Conservation (phyloP, 257 asterid species). For the Asclepias syriaca region DNA sequence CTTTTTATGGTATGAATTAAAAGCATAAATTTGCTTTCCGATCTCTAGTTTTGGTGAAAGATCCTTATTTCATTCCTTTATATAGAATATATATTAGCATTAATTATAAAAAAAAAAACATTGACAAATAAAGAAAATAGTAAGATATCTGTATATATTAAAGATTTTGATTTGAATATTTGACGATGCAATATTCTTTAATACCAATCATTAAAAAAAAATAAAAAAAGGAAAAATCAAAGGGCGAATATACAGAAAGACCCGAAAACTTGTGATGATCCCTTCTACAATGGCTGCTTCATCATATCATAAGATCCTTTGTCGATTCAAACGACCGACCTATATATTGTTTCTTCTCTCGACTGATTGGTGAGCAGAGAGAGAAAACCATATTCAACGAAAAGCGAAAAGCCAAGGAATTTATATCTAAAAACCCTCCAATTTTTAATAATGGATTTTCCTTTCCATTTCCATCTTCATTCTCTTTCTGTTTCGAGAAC, state of each 20-base stretch:
- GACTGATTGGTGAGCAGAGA: constrained; percentile 6
- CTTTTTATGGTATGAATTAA: neutral
- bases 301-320: too few species aligned
- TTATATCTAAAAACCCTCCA: neutral
- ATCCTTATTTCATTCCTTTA: neutral
- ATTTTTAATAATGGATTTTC: constrained; percentile 10
- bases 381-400: neutral
- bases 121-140: too few species aligned
- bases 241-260: too few species aligned
- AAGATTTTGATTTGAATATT: too few species aligned
- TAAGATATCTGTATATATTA: too few species aligned
- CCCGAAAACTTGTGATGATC: too few species aligned
- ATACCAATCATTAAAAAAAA: too few species aligned
- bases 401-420: neutral
- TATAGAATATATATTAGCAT: too few species aligned
- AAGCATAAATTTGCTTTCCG: neutral
- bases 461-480: neutral
- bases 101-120: too few species aligned
- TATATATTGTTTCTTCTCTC: neutral
- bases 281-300: too few species aligned
- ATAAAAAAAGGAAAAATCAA: too few species aligned
- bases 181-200: too few species aligned
- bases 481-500: constrained; percentile 6
- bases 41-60: constrained; percentile 53
- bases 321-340: neutral